These are phyloP conservation scores for Acer yangbiense DNA, from an alignment of 345 rosid genomes.

Conservation along the genomic window DNA sequence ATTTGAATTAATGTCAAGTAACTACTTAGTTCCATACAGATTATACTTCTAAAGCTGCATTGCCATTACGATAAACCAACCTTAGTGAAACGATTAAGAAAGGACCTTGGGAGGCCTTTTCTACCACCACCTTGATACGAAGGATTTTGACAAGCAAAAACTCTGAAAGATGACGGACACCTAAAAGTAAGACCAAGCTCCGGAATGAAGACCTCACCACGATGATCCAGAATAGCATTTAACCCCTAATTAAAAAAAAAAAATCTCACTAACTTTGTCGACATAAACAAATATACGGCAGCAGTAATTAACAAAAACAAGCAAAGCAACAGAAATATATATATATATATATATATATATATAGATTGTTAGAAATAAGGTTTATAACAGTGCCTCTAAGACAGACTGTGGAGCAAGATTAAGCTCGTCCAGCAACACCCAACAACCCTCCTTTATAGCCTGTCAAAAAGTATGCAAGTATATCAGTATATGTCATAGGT, in stretches of 20 bases:
- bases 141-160: conserved; percentile 99
- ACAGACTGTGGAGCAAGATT: conserved; percentile 99
- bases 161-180: conserved; percentile 81
- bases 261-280: not conserved
- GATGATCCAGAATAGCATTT: conserved; percentile 96
- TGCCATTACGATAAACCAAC: conserved; percentile 35
- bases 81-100: conserved; percentile 92
- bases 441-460: conserved; percentile 95
- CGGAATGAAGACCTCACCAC: conserved; percentile 93
- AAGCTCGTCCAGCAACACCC: conserved; percentile 97
- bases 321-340: not conserved
- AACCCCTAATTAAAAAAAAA: conserved; percentile 57
- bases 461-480: conserved; percentile 28
- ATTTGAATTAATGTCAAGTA: conserved; percentile 3
- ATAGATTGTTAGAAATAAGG: not conserved
- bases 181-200: conserved; percentile 79
- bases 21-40: conserved; percentile 1
- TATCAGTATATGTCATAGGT: not conserved
- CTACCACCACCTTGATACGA: conserved; percentile 97
- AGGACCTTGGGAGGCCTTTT: conserved; percentile 95
- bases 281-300: not conserved
- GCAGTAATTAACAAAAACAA: not conserved
- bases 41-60: not conserved
- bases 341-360: not conserved
- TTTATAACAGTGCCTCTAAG: conserved; percentile 57